A percentile compares a stretch with the other conserved stretches of the same genome.
phyloP scores from a whole-genome alignment of 805 yeast species.

The Candida manassasensis region DNA sequence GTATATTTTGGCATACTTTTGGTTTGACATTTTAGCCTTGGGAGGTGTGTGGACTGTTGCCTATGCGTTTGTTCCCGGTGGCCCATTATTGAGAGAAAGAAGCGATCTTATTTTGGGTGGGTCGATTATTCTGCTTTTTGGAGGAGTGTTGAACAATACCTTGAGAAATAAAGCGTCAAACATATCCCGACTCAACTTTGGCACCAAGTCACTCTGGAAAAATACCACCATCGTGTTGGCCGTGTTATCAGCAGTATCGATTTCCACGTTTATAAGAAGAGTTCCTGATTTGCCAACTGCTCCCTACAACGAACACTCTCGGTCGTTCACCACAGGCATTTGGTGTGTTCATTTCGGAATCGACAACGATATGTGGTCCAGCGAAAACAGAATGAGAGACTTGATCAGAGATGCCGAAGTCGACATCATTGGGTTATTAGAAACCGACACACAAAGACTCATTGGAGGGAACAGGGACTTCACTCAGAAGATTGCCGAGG shows the following conservation, averaged over 20 bases:
- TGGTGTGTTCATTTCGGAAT: constrained; percentile 98
- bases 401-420: constrained; percentile 80
- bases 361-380: constrained; percentile 97
- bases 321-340: constrained; percentile 86
- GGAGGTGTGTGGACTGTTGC: constrained; percentile 97
- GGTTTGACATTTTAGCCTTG: constrained; percentile 53
- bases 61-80: constrained; percentile 96
- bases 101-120: constrained; percentile 66
- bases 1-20: constrained; percentile 45
- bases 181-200: constrained; percentile 17
- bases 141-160: constrained; percentile 46
- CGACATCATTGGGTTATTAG: constrained; percentile 87
- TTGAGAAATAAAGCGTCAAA: constrained; percentile 21
- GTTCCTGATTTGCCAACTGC: constrained; percentile 62
- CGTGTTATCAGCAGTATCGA: constrained; percentile 46
- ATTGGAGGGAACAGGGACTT: constrained; percentile 94
- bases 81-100: constrained; percentile 81
- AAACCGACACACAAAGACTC: constrained; percentile 88
- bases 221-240: constrained; percentile 33
- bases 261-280: constrained; percentile 54
- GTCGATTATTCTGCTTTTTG: constrained; percentile 49
- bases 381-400: constrained; percentile 84
- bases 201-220: constrained; percentile 11
- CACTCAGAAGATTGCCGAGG: constrained; percentile 87
- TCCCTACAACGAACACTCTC: constrained; percentile 44